phyloP scores from a whole-genome alignment of 768 basidiomycete species.

The Kwoniella bestiolae region DNA sequence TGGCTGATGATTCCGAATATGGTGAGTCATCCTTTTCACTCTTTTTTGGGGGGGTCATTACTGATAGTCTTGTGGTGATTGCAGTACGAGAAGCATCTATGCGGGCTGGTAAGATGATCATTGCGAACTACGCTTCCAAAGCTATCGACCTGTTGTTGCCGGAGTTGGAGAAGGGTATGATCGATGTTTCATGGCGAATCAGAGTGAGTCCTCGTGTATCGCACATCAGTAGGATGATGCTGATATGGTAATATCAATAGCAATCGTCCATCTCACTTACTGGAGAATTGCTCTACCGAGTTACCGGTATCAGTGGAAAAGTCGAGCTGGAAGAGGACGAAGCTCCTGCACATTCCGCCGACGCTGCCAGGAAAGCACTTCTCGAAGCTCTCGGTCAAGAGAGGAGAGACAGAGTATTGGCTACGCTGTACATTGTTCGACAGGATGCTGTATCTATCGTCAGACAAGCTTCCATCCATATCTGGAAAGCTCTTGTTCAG shows the following conservation, averaged over 20 bases:
- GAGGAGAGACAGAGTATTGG: constrained; percentile 85
- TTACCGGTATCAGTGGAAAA: constrained; percentile 93
- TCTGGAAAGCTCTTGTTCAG: constrained; percentile 97
- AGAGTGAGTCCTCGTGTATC: constrained; percentile 64
- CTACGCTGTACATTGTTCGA: constrained; percentile 86
- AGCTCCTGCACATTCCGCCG: constrained; percentile 70
- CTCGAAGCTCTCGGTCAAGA: constrained; percentile 85
- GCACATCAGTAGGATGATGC: not conserved
- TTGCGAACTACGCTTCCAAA: constrained; percentile 86
- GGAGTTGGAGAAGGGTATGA: constrained; percentile 92
- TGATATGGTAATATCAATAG: constrained; percentile 58
- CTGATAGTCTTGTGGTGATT: not conserved
- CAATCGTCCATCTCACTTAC: constrained; percentile 95
- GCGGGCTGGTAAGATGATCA: constrained; percentile 98
- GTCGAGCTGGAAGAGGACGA: constrained; percentile 68
- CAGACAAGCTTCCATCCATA: constrained; percentile 86
- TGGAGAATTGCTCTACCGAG: constrained; percentile 93
- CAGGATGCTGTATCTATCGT: constrained; percentile 90
- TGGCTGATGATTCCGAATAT: constrained; percentile 91
- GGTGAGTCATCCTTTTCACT: constrained; percentile 33
- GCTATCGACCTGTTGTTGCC: constrained; percentile 93
- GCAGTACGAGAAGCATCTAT: constrained; percentile 91
- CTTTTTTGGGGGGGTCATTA: not conserved
- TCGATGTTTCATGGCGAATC: constrained; percentile 93
- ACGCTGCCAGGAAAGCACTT: constrained; percentile 81